Percentiles rank a stretch among this genome's conserved stretches.
phyloP scores from a whole-genome alignment of 208 protist genomes.

The Novymonas esmeraldas region DNA sequence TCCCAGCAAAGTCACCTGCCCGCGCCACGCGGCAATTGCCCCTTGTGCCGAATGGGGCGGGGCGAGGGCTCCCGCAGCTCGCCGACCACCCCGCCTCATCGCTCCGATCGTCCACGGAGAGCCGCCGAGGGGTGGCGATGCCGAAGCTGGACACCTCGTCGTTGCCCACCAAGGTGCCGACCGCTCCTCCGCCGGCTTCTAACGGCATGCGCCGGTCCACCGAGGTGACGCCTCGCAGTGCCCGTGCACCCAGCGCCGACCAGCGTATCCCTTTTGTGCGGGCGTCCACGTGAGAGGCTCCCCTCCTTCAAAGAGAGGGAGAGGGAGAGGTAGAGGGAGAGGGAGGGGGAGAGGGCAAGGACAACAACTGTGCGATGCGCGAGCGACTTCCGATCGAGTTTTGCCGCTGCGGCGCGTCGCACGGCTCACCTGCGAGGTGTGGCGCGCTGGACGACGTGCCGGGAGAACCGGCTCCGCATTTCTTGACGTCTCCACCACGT shows the following conservation, averaged over 20 bases:
- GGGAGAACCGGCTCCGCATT: no score
- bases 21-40: not conserved
- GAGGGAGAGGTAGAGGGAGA: no score
- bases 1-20: not conserved
- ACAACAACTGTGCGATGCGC: no score
- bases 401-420: no score
- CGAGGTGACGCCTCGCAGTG: not conserved
- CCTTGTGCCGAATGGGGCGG: not conserved
- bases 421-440: no score
- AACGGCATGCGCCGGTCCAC: conserved; percentile 15
- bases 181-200: conserved; percentile 4
- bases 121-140: not conserved
- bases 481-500: no score
- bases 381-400: no score
- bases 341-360: no score
- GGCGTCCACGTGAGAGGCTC: conserved; percentile 1
- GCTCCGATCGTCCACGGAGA: not conserved
- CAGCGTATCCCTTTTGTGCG: conserved; percentile 9
- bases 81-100: not conserved
- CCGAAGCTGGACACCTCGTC: conserved; percentile 13
- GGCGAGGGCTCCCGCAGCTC: no score
- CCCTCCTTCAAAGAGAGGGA: no score
- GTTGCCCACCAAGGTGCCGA: conserved; percentile 7
- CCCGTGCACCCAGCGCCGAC: not conserved
- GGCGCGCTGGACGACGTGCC: no score